Evolutionary conservation across 1,139 yeast genomes (phyloP).

Genomic region (Geotrichum aggregatum): DNA sequence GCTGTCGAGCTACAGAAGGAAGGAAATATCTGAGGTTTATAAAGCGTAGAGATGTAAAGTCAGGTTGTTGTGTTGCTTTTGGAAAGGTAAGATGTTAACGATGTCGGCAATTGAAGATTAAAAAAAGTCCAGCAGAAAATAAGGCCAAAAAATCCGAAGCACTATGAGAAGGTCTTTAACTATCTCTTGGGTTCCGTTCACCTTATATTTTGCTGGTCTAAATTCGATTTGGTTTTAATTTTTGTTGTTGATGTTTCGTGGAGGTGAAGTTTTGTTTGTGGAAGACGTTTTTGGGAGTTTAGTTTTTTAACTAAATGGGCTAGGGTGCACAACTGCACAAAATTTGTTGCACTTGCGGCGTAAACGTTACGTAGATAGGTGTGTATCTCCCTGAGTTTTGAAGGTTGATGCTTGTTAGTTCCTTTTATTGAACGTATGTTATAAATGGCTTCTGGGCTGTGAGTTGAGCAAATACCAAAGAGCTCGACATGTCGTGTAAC

Average conservation of each 20-base stretch:
- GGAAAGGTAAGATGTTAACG: background rate
- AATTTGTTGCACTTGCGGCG: background rate
- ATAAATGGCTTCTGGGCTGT: too few species aligned
- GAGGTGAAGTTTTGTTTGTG: conserved; percentile 1
- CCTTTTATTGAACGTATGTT: too few species aligned
- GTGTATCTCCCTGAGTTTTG: too few species aligned
- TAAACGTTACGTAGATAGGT: background rate
- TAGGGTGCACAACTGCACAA: background rate
- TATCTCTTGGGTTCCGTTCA: background rate
- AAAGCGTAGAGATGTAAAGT: background rate
- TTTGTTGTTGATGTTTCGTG: background rate
- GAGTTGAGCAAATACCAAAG: too few species aligned
- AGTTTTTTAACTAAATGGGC: background rate
- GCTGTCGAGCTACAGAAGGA: background rate
- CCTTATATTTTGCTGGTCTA: background rate
- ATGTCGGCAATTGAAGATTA: background rate
- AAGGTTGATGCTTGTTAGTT: too few species aligned
- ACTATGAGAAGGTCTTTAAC: background rate
- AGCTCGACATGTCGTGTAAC: too few species aligned
- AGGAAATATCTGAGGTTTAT: background rate
- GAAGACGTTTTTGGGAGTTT: conserved; percentile 1
- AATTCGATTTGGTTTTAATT: background rate
- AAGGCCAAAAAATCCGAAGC: background rate
- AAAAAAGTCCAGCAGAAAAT: background rate
- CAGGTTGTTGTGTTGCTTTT: background rate